These are phyloP conservation scores for Solanum paucissectum DNA, from an alignment of 257 asterid genomes.

Conservation along the genomic window DNA sequence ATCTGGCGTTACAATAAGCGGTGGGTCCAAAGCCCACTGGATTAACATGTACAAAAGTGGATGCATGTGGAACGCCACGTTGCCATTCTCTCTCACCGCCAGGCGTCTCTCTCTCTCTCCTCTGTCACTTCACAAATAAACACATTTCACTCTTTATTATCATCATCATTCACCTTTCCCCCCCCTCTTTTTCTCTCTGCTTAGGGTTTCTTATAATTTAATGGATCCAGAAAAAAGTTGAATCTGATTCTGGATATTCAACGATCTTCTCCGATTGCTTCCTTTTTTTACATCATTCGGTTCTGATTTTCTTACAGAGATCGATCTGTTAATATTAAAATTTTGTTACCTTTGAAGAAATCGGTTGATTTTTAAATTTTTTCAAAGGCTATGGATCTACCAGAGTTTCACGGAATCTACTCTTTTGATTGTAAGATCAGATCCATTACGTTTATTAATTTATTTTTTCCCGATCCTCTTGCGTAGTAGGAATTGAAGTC, in stretches of 20 bases:
- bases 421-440: slow-evolving; percentile 47
- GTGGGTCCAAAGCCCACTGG: neutral
- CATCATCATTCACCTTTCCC: neutral
- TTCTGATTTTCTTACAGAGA: slow-evolving; percentile 16
- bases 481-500: neutral
- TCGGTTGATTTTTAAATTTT: neutral
- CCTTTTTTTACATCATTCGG: neutral
- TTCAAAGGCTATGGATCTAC: slow-evolving; percentile 35
- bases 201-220: slow-evolving; percentile 15
- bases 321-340: slow-evolving; percentile 5
- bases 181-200: neutral
- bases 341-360: neutral
- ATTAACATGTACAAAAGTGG: neutral
- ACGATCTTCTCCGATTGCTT: slow-evolving; percentile 1
- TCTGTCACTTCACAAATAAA: slow-evolving; percentile 1
- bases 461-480: neutral
- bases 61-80: slow-evolving; percentile 29
- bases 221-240: slow-evolving; percentile 4
- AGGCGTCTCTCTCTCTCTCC: slow-evolving; percentile 9
- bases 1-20: neutral
- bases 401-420: slow-evolving; percentile 18
- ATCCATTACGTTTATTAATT: neutral
- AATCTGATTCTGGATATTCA: slow-evolving; percentile 39
- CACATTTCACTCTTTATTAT: slow-evolving; percentile 1
- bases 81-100: slow-evolving; percentile 4